These are phyloP conservation scores for Hevea brasiliensis DNA, from an alignment of 345 rosid species.

Conservation along the genomic window DNA sequence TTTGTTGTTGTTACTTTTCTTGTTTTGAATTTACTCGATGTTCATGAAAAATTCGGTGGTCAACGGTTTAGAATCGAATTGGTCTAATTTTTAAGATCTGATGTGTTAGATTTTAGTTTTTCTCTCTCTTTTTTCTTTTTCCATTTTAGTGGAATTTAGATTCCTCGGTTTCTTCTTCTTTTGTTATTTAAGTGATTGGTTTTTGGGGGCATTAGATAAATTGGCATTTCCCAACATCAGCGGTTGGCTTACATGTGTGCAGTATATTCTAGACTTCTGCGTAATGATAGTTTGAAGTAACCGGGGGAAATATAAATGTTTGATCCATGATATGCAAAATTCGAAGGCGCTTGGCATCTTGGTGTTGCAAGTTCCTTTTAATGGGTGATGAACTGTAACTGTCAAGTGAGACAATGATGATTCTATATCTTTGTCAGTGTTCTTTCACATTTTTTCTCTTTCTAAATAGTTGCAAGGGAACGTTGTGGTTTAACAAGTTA, in stretches of 20 bases:
- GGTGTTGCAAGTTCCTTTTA: background rate
- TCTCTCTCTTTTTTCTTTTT: background rate
- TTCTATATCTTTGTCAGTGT: background rate
- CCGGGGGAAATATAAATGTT: no score
- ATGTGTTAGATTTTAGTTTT: background rate
- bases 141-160: background rate
- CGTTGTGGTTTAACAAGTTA: background rate
- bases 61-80: background rate
- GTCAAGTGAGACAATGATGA: background rate
- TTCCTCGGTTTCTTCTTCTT: background rate
- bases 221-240: background rate
- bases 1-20: background rate
- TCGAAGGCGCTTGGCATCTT: background rate
- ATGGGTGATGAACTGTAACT: background rate
- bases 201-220: background rate
- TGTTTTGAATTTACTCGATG: background rate
- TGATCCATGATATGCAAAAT: no score
- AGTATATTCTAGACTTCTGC: background rate
- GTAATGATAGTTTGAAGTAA: background rate
- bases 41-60: background rate
- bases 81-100: slow-evolving; percentile 6
- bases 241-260: background rate
- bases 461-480: background rate
- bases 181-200: background rate
- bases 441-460: no score